Base-by-base conservation (phyloP, 1,139 yeast genomes). In the Hemisphaericaspora subhashii region DNA sequence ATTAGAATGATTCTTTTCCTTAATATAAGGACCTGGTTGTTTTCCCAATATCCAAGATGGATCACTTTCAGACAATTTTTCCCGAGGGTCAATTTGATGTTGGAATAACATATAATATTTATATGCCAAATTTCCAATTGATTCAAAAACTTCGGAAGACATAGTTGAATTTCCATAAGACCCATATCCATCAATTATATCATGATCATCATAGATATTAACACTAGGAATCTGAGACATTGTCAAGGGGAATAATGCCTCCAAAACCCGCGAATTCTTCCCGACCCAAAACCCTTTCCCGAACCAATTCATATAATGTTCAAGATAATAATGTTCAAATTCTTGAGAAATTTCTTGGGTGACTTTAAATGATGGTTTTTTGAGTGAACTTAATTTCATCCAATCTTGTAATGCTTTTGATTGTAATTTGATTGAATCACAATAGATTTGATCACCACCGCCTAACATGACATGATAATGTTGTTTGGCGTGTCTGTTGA, bases 381-480 rank as follows among this genome's bases (percentile, higher is more conserved):
- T 69, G 48, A 68, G 43, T 28, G 76, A 67, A 47, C 74, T 75
- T 45, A 76, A 79, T 23, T 66, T 56, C 31, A 80, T 61, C 97
- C 97, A 90, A 30, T 77, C 60, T 44, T 73, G 64, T 50, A 84
- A 74, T 25, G 70, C 66, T 34, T 70, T 54, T 5, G 84, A 79
- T 31, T 79, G 71, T 26, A 76, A 53, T 57, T 83, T 86, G 50
- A 92, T 80, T 3, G 89, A 73, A 61, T 92, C 98, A 41, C 90
- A 81, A 60, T 92, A 92, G 38, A 92, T 76, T 64, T 92, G 98
- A 60, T 92, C 98, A 24, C 98, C 98, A 36, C 98, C 98, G 15
- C 98, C 98, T 31, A 90, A 69, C 95, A 90, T 89, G 5, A 88
- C 97, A 57, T 92, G 97, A 64, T 86, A 88, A 35, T 83, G 90